Conservation (phyloP, 2,329 filamentous ascomycete species). For the Shiraia sp. region DNA sequence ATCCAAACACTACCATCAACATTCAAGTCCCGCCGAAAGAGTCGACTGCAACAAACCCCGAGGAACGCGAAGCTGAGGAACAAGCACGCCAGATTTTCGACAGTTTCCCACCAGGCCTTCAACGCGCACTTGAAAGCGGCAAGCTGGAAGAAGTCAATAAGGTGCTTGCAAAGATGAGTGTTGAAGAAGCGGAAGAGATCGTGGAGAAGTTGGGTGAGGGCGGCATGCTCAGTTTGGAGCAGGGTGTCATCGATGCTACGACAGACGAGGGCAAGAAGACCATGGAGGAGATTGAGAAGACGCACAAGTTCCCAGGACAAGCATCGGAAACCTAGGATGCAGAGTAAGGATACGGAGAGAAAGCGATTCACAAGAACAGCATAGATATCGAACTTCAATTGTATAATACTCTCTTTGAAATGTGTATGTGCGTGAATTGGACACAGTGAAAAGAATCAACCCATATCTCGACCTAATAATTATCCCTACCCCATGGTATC, state of each 20-base stretch:
- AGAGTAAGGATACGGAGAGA: neutral
- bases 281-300: constrained; percentile 67
- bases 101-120: constrained; percentile 77
- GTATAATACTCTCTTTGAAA: constrained; percentile 9
- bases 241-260: constrained; percentile 93
- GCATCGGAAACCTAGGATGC: constrained; percentile 31
- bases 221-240: constrained; percentile 86
- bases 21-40: constrained; percentile 76
- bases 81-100: constrained; percentile 77
- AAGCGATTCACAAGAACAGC: neutral
- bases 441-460: too few species aligned
- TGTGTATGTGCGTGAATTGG: too few species aligned
- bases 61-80: constrained; percentile 63
- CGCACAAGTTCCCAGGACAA: constrained; percentile 42
- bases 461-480: too few species aligned
- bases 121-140: constrained; percentile 82
- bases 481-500: too few species aligned
- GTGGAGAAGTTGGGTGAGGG: constrained; percentile 81
- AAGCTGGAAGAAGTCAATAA: constrained; percentile 86
- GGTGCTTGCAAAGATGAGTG: constrained; percentile 84
- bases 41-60: constrained; percentile 42
- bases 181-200: constrained; percentile 83
- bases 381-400: constrained; percentile 4
- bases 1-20: constrained; percentile 88
- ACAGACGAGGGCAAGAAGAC: constrained; percentile 81